Evolutionary conservation across 306 rosid genomes (phyloP), one percentile per base, ranked within the genome.

Genomic region (Hippophae rhamnoides): DNA sequence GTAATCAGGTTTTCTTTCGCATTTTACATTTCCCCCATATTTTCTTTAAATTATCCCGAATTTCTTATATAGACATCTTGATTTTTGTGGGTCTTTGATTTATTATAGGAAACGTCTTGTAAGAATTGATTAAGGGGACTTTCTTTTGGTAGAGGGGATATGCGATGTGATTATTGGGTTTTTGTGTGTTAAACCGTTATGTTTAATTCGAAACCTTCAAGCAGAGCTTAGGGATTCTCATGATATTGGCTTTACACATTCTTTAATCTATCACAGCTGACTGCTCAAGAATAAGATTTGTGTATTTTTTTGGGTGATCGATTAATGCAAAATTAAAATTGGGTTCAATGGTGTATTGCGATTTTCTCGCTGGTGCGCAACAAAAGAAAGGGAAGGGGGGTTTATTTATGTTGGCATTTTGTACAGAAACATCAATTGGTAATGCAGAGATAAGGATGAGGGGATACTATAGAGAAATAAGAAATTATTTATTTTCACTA

Each of bases 1-100:
- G 41, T 68, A 61, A 58, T 46, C 62, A n/a, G 64, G 68, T 64
- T 55, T 52, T 48, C 23, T 63, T 6, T 55, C 42, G 40, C 54
- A 56, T 62, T 69, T 58, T 56, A 41, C 47, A 63, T 41, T 61
- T 50, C 27, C 13, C 25, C 47, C 14, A 49, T 43, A 27, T 68
- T 58, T 67, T 1, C 10, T 44, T 8, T 2, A 13, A 27, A 27
- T 49, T 14, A 43, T 5, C 13, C 57, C n/a, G 7, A 25, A 56
- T 53, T 62, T 52, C 42, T 41, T 62, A 25, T 45, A 62, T 62
- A 47, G 54, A 51, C 43, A 13, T 45, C 54, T 8, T 8, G 3
- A 8, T 3, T 10, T 59, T 46, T 59, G 8, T 26, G 48, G 43
- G 44, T 58, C 26, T 5, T 42, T 13, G 7, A 3, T 8, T 14